Evolutionary conservation across 306 rosid species (phyloP), one percentile per base, ranked within the genome.

Genomic region (Arachis stenosperma): DNA sequence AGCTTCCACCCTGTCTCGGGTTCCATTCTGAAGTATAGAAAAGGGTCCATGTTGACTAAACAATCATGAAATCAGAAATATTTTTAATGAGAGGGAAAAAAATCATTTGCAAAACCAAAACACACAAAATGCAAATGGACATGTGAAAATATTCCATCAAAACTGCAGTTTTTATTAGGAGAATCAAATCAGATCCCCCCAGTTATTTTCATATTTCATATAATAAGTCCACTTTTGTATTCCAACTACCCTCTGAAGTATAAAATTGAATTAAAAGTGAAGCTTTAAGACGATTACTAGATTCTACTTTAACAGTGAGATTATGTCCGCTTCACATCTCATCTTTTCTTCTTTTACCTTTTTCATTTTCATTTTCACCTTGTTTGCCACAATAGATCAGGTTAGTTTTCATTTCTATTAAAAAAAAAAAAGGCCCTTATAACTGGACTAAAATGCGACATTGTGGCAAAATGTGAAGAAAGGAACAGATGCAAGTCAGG

Each of bases 221-320:
- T 5, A 22, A 2, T 8, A 42, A 11, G 55, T 50, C 55, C 55
- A 12, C 53, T 56, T 67, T 55, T 42, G 14, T 52, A 51, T 68
- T 11, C 75, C 40, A 55, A 37, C 13, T 17, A 55, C 12, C 54
- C 22, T 55, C 64, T 39, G 53, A 69, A 53, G 5, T 54, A 50
- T 36, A 15, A 69, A 39, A 17, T 15, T 33, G 53, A 36, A 36
- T 54, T 69, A 69, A 30, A 50, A 53, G 9, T 14, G 40, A 69
- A 53, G 54, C 37, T 69, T 37, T 52, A n/a, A 68, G 37, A 55
- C 17, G 15, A 36, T 11, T 52, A 36, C 52, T 33, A 39, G 74
- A 67, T n/a, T 37, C 36, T 52, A 67, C 14, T 37, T 14, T 52
- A 9, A 68, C 46, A 8, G 4, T 68, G 72, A 13, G 15, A 41